These are phyloP conservation scores for Sclerotiophoma versabilis DNA, from an alignment of 2,329 filamentous ascomycete species.

Conservation along the genomic window DNA sequence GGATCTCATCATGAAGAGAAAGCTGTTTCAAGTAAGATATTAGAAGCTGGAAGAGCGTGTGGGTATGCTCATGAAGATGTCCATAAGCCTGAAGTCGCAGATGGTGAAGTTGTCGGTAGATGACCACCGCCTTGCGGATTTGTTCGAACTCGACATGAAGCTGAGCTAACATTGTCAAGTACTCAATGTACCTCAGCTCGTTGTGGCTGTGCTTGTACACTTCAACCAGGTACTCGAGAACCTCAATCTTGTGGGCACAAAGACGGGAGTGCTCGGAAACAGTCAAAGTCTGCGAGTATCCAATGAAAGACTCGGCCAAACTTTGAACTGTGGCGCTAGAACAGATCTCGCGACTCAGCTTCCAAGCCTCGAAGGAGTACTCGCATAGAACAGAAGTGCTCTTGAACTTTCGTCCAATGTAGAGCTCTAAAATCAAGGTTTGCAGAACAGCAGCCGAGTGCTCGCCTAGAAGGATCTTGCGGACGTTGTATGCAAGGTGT, in stretches of 20 bases:
- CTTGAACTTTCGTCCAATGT: conserved; percentile 25
- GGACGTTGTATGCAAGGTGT: conserved; percentile 26
- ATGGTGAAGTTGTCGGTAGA: conserved; percentile 33
- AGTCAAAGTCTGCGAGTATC: conserved; percentile 19
- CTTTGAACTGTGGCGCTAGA: conserved; percentile 18
- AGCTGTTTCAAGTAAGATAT: conserved; percentile 30
- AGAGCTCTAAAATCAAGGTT: conserved; percentile 28
- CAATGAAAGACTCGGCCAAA: conserved; percentile 28
- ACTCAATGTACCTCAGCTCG: conserved; percentile 25
- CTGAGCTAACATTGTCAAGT: conserved; percentile 31
- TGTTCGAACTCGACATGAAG: conserved; percentile 31
- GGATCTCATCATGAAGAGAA: conserved; percentile 24
- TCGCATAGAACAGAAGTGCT: conserved; percentile 47
- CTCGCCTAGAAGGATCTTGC: conserved; percentile 28
- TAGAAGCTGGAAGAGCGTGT: conserved; percentile 23
- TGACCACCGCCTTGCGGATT: conserved; percentile 29
- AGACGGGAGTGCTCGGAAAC: conserved; percentile 23
- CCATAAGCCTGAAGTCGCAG: conserved; percentile 28
- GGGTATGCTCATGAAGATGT: conserved; percentile 32
- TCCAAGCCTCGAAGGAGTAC: conserved; percentile 40
- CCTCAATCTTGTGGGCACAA: conserved; percentile 25
- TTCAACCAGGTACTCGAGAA: conserved; percentile 33
- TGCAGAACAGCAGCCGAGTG: conserved; percentile 29
- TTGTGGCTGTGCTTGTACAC: conserved; percentile 22
- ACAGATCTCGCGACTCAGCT: conserved; percentile 28